These are phyloP conservation scores for Anthracocystis panici-leucophaei DNA, from an alignment of 1,284 basidiomycete genomes.

Conservation along the genomic window DNA sequence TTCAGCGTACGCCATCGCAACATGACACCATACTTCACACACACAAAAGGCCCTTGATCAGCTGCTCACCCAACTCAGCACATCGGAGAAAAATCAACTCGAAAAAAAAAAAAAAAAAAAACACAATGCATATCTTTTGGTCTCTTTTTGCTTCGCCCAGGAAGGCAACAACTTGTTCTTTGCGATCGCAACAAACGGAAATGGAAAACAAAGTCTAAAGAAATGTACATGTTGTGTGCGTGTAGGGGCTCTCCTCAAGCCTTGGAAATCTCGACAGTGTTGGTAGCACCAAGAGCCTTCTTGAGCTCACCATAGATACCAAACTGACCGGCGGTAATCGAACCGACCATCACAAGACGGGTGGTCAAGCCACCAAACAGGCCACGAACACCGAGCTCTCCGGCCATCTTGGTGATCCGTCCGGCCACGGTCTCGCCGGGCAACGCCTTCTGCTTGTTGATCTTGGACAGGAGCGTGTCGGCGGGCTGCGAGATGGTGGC, in stretches of 20 bases:
- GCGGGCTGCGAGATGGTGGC: constrained; percentile 69
- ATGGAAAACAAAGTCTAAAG: constrained; percentile 1
- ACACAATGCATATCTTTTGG: background rate
- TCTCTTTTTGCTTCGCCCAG: background rate
- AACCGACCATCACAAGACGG: constrained; percentile 71
- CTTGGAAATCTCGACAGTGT: constrained; percentile 69
- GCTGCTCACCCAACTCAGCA: no score
- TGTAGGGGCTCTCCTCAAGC: constrained; percentile 8
- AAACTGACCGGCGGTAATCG: constrained; percentile 73
- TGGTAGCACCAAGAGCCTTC: constrained; percentile 72
- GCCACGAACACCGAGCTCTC: constrained; percentile 73
- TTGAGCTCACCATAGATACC: constrained; percentile 73
- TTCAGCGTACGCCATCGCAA: no score
- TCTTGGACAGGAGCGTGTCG: constrained; percentile 72
- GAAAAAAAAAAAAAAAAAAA: background rate
- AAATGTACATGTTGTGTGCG: background rate
- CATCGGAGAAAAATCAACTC: background rate
- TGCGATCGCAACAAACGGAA: background rate
- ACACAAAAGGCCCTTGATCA: no score
- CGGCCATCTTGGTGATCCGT: constrained; percentile 72
- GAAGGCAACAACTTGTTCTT: background rate
- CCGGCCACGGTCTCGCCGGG: constrained; percentile 73
- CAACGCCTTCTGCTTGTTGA: constrained; percentile 75
- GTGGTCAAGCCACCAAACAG: constrained; percentile 73
- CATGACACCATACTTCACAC: no score